A percentile compares a stretch with the other conserved stretches of the same genome.
Conservation (phyloP, 345 rosid species). For the Orychophragmus violaceus region DNA sequence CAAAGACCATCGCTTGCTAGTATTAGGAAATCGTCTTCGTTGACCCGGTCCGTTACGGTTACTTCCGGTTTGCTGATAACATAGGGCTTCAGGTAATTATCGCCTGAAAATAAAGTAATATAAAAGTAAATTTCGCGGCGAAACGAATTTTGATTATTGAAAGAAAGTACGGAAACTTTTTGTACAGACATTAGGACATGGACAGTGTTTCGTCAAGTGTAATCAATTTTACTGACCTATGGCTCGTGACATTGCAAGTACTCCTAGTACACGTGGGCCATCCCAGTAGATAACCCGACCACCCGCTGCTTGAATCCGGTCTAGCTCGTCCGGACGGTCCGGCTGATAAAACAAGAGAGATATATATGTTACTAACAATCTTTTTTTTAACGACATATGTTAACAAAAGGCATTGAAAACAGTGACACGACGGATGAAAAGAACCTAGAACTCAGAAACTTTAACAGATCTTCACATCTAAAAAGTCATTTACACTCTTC, state of each 20-base stretch:
- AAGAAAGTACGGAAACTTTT: background rate
- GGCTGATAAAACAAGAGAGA: slow-evolving; percentile 43
- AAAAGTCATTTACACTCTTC: slow-evolving; percentile 11
- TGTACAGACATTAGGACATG: slow-evolving; percentile 1
- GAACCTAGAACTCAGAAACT: slow-evolving; percentile 13
- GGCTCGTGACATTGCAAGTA: slow-evolving; percentile 89
- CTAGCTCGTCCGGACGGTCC: slow-evolving; percentile 82
- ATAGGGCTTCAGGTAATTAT: slow-evolving; percentile 82
- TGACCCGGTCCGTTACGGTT: slow-evolving; percentile 50
- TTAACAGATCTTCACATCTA: slow-evolving; percentile 19
- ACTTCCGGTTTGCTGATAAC: slow-evolving; percentile 85
- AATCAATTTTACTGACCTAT: slow-evolving; percentile 47
- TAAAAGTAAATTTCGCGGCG: background rate
- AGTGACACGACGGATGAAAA: slow-evolving; percentile 22
- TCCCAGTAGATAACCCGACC: slow-evolving; percentile 93
- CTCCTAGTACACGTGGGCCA: slow-evolving; percentile 82
- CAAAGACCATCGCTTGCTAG: slow-evolving; percentile 87
- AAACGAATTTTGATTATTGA: background rate
- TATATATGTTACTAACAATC: too few species aligned
- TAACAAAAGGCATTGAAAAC: slow-evolving; percentile 10
- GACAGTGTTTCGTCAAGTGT: slow-evolving; percentile 21
- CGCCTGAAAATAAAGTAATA: slow-evolving; percentile 38
- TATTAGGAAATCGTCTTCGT: slow-evolving; percentile 69
- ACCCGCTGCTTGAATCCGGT: slow-evolving; percentile 75
- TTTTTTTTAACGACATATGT: too few species aligned